These are phyloP conservation scores for Sarocladium kiliense DNA, from an alignment of 2,329 filamentous ascomycete species.

Conservation along the genomic window DNA sequence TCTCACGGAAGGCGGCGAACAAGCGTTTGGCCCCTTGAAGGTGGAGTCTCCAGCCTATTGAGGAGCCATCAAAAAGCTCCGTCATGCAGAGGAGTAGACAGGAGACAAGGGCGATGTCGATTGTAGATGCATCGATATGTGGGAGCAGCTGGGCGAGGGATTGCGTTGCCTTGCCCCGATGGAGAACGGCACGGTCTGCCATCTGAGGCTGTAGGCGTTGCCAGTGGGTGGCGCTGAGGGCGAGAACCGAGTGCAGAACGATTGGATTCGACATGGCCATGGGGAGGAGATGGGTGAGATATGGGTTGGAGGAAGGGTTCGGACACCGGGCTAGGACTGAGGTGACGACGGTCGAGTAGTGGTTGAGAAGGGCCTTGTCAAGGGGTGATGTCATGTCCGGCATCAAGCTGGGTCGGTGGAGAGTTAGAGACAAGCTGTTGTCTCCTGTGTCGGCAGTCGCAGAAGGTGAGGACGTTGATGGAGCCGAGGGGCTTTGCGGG, in stretches of 20 bases:
- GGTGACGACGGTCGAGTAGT: slow-evolving; percentile 28
- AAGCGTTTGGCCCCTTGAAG: slow-evolving; percentile 34
- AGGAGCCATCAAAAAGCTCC: slow-evolving; percentile 36
- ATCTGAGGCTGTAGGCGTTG: slow-evolving; percentile 25
- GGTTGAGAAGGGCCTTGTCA: slow-evolving; percentile 27
- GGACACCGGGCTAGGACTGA: slow-evolving; percentile 26
- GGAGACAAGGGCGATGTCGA: slow-evolving; percentile 31
- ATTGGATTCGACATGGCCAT: slow-evolving; percentile 27
- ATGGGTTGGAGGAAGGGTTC: slow-evolving; percentile 23
- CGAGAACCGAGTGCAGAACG: slow-evolving; percentile 27
- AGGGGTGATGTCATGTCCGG: slow-evolving; percentile 23
- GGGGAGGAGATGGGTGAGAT: slow-evolving; percentile 25
- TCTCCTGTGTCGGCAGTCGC: slow-evolving; percentile 12
- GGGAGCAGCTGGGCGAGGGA: slow-evolving; percentile 25
- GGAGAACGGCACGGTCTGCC: slow-evolving; percentile 22
- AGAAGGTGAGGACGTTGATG: slow-evolving; percentile 15
- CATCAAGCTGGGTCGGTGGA: slow-evolving; percentile 24
- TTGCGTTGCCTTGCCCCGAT: slow-evolving; percentile 26
- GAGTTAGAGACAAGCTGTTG: slow-evolving; percentile 17
- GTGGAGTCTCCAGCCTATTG: slow-evolving; percentile 35
- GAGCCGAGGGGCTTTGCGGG: slow-evolving; percentile 18
- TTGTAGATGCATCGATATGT: slow-evolving; percentile 25
- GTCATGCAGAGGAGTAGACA: slow-evolving; percentile 37
- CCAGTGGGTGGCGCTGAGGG: slow-evolving; percentile 30
- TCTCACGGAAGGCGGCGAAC: slow-evolving; percentile 21